Percentiles rank a stretch among this genome's conserved stretches.
Conservation (phyloP, 2,329 filamentous ascomycete species). For the Pseudogymnoascus sp. region DNA sequence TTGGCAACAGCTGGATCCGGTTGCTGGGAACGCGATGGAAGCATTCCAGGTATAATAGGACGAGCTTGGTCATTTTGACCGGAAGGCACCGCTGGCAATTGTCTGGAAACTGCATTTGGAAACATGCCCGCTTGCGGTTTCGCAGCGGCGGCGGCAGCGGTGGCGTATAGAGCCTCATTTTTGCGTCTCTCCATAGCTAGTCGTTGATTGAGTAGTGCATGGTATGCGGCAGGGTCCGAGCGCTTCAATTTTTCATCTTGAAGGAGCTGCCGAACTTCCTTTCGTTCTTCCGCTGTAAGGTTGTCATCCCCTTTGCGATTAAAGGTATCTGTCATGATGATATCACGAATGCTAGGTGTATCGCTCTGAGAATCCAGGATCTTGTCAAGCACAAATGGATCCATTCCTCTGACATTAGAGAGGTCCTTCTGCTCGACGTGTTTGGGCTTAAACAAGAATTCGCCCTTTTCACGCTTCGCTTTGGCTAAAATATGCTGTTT, state of each 20-base stretch:
- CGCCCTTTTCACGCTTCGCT: slow-evolving; percentile 45
- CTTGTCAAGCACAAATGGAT: slow-evolving; percentile 51
- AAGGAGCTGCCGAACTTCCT: slow-evolving; percentile 43
- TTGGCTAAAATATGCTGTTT: slow-evolving; percentile 67
- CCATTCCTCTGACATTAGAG: slow-evolving; percentile 48
- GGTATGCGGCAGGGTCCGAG: slow-evolving; percentile 18
- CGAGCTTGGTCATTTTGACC: background rate
- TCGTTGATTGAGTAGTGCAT: background rate
- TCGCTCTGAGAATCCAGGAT: slow-evolving; percentile 47
- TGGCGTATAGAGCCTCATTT: background rate
- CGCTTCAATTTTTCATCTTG: slow-evolving; percentile 28
- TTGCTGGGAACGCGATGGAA: background rate
- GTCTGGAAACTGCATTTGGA: background rate
- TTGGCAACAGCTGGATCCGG: background rate
- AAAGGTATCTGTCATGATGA: slow-evolving; percentile 65
- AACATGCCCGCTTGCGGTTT: background rate
- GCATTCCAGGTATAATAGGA: background rate
- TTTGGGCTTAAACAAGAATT: slow-evolving; percentile 54
- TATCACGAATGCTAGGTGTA: slow-evolving; percentile 41
- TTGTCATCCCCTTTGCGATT: slow-evolving; percentile 59
- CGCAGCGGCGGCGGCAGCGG: background rate
- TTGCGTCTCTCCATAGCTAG: background rate
- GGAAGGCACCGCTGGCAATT: background rate
- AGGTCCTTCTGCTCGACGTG: slow-evolving; percentile 46
- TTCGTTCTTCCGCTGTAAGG: slow-evolving; percentile 54